Evolutionary conservation across 306 rosid genomes (phyloP), one percentile per base, ranked within the genome.

Genomic region (Quercus cerris): DNA sequence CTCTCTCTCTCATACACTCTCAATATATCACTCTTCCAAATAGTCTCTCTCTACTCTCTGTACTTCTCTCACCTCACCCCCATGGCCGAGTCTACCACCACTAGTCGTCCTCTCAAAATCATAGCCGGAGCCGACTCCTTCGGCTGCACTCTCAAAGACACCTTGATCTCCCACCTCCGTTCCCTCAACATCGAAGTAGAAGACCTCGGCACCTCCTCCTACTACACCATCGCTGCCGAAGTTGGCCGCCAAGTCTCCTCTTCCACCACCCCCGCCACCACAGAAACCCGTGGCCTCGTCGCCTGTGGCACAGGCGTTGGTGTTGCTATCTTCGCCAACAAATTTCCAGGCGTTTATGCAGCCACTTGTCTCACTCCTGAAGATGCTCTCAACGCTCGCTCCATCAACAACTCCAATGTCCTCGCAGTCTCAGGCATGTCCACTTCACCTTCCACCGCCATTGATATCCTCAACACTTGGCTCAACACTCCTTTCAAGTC

Each of bases 301-400:
- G 87, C 92, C 19, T 94, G 98, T 44, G 98, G 98, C 23, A 94
- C 98, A 44, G 98, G 98, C 33, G 86, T 80, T 59, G 98, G 98
- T 13, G 98, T 94, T 77, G 84, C 94, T 35, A 94, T 94, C 72
- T 91, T 92, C 77, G 98, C 98, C 76, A 94, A 94, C 89, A 94
- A 94, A 75, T 92, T 85, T 75, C 97, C 98, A 9, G 92, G 92
- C 56, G 91, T 94, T 3, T 85, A 73, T 70, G 97, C 98, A 52
- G 89, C 92, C 77, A 82, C 93, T 0, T 92, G 98, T 64, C 89
- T 92, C 23, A 74, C 79, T 56, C 77, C 91, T 49, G 49, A 88
- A 6, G 97, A 94, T 0, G 98, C 98, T 1, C 61, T 77, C 49
- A 92, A 94, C 80, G 76, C 93, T 35, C 90, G 98, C 2, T 94